Evolutionary conservation across 2,329 filamentous ascomycete genomes (phyloP).

Genomic region (Ceratocystis smalleyi): DNA sequence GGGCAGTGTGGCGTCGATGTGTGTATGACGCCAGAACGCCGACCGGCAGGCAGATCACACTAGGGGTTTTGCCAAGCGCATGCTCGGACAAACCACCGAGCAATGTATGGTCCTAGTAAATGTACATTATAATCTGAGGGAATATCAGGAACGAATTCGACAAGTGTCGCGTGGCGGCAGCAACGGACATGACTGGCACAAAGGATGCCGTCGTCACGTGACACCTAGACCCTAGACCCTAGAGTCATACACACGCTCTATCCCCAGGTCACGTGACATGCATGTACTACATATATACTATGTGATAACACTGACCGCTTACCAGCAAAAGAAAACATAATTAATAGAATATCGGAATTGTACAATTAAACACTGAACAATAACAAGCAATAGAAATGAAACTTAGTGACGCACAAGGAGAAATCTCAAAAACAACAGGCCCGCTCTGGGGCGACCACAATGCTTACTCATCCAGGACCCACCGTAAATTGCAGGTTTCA

Average conservation of each 20-base stretch:
- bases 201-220: too few relatives aligned
- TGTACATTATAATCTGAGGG: background rate
- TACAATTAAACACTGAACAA: too few relatives aligned
- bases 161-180: too few relatives aligned
- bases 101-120: background rate
- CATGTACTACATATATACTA: too few relatives aligned
- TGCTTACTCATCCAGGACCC: background rate
- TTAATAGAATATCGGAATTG: too few relatives aligned
- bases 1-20: background rate
- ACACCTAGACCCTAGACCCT: too few relatives aligned
- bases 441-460: background rate
- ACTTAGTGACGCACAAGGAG: background rate
- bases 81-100: background rate
- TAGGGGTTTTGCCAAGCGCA: background rate
- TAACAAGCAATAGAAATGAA: background rate
- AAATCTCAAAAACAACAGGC: background rate
- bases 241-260: too few relatives aligned
- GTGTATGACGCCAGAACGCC: background rate
- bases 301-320: too few relatives aligned
- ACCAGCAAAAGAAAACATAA: too few relatives aligned
- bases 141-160: background rate
- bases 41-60: background rate
- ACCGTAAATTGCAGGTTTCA: background rate
- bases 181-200: too few relatives aligned
- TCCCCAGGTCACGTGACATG: too few relatives aligned